Evolutionary conservation across 495 filamentous ascomycete genomes (phyloP).

Genomic region (Aspergillus saccharolyticus): DNA sequence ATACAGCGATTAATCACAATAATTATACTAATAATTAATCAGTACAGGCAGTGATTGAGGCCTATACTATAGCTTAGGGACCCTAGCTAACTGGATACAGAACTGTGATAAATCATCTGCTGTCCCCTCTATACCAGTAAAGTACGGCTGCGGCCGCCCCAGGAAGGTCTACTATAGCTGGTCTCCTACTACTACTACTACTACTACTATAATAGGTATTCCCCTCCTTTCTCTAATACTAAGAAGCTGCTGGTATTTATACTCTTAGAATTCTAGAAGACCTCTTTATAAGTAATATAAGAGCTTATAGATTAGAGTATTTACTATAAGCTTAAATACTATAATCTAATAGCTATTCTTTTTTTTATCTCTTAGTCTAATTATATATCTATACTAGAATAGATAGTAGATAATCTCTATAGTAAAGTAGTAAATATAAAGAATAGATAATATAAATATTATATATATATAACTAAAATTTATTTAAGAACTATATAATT

Average conservation of each 20-base stretch:
- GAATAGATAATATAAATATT: background rate
- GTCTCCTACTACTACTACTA: too few relatives aligned
- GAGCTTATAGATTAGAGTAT: background rate
- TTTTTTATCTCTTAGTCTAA: background rate
- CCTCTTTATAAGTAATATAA: background rate
- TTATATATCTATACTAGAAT: background rate
- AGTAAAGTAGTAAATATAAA: background rate
- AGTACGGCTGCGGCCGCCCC: background rate
- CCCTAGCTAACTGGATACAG: background rate
- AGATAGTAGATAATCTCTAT: background rate
- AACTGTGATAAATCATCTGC: background rate
- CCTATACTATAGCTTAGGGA: background rate
- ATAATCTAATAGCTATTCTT: too few relatives aligned
- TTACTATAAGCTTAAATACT: background rate
- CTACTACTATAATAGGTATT: too few relatives aligned
- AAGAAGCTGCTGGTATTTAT: background rate
- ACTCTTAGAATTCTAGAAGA: background rate
- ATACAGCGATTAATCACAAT: background rate
- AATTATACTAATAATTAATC: background rate
- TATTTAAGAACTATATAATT: background rate
- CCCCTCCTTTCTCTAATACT: background rate
- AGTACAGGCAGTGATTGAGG: too few relatives aligned
- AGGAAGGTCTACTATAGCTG: background rate
- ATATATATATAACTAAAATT: too few relatives aligned
- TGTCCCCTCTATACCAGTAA: too few relatives aligned